Percentiles rank a stretch among this genome's conserved stretches.
Conservation (phyloP, 1,284 basidiomycete species). For the Baeospora myosura region DNA sequence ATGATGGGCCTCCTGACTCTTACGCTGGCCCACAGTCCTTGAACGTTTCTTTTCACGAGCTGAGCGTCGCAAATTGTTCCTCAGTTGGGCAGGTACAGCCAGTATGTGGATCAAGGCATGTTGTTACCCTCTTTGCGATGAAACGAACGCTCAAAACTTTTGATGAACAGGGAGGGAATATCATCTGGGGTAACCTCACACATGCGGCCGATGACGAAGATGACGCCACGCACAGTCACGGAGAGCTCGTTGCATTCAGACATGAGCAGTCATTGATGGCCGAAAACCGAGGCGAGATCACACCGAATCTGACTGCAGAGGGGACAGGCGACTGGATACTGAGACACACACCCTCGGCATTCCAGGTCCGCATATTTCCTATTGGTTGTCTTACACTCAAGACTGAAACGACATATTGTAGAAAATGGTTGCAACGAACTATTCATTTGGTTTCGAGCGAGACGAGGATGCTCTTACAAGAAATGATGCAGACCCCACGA, state of each 20-base stretch:
- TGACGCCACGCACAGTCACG: constrained; percentile 58
- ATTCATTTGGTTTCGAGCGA: constrained; percentile 89
- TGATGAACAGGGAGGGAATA: constrained; percentile 67
- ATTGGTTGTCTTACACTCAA: neutral
- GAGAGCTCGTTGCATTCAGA: constrained; percentile 76
- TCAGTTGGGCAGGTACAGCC: constrained; percentile 92
- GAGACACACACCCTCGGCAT: constrained; percentile 76
- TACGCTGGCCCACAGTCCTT: constrained; percentile 42
- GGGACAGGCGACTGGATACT: constrained; percentile 79
- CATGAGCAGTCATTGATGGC: constrained; percentile 18
- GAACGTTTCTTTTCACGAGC: constrained; percentile 86
- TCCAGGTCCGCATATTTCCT: constrained; percentile 48
- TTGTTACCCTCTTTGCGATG: neutral
- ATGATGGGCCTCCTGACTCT: neutral
- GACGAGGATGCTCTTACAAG: constrained; percentile 56
- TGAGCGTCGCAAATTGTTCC: constrained; percentile 88
- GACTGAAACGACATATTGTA: constrained; percentile 24
- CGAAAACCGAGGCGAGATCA: constrained; percentile 19
- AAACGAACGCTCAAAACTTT: constrained; percentile 6
- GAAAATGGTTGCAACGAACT: constrained; percentile 88
- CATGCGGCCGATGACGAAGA: constrained; percentile 73
- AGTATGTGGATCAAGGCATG: constrained; percentile 87
- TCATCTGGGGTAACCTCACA: constrained; percentile 79
- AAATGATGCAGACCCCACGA: constrained; percentile 67
- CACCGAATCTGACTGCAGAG: constrained; percentile 73